Percentiles rank a stretch among this genome's conserved stretches.
These are phyloP conservation scores for Trametes elegans DNA, from an alignment of 768 basidiomycete genomes.

Conservation along the genomic window DNA sequence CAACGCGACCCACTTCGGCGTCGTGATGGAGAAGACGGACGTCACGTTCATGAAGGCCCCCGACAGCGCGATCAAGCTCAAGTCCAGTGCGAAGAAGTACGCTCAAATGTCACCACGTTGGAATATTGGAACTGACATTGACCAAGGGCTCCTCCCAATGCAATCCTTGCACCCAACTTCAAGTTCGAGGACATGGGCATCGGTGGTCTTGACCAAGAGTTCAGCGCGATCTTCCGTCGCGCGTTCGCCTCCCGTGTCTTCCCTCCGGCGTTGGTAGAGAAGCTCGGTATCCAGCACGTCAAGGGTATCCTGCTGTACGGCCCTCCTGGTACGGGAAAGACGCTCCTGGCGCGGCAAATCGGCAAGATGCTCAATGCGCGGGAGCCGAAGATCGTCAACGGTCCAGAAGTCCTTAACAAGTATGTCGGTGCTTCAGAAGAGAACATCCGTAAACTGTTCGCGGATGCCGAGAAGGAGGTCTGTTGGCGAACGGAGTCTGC, in stretches of 20 bases:
- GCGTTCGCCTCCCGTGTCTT: slow-evolving; percentile 99
- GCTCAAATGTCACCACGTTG: slow-evolving; percentile 23
- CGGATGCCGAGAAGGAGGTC: slow-evolving; percentile 97
- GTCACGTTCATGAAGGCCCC: slow-evolving; percentile 85
- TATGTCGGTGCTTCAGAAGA: slow-evolving; percentile 97
- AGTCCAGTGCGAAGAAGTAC: slow-evolving; percentile 87
- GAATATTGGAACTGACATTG: background rate
- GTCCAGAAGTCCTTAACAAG: slow-evolving; percentile 96
- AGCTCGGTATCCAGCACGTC: slow-evolving; percentile 96
- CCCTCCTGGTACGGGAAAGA: slow-evolving; percentile 98
- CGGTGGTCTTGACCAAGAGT: slow-evolving; percentile 94
- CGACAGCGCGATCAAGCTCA: slow-evolving; percentile 81
- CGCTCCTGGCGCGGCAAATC: slow-evolving; percentile 96
- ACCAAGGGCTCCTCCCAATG: slow-evolving; percentile 81
- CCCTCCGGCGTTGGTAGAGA: slow-evolving; percentile 94
- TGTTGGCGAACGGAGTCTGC: slow-evolving; percentile 16
- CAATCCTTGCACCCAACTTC: slow-evolving; percentile 96
- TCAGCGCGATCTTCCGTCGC: slow-evolving; percentile 94
- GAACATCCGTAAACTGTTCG: slow-evolving; percentile 95
- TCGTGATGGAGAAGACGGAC: slow-evolving; percentile 91
- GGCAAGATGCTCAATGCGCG: slow-evolving; percentile 98
- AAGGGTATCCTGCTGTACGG: slow-evolving; percentile 98
- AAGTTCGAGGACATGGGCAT: slow-evolving; percentile 99
- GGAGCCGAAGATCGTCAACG: slow-evolving; percentile 98
- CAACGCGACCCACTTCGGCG: slow-evolving; percentile 48